Base-by-base conservation (phyloP, 2,329 filamentous ascomycete species). In the Parastagonospora avenae region DNA sequence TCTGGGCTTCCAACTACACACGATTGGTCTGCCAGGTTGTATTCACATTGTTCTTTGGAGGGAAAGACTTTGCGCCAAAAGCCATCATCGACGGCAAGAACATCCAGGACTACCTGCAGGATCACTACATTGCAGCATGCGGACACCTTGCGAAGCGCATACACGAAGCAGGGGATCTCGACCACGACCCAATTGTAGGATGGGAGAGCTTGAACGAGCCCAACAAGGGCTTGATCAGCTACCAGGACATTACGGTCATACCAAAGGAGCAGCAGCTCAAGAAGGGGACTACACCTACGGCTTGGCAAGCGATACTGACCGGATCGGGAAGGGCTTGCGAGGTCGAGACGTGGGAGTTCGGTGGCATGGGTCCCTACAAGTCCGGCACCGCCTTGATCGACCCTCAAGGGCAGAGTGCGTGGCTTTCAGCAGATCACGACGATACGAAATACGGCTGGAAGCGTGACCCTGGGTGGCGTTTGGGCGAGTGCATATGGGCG, bases 141-240 rank as follows among this genome's bases (percentile, higher is more conserved):
- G 85, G 83, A 15, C 89, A 96, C 70, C 81, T 99, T 7, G 93
- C 92, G 0, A 83, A 84, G 69, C 84, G 89, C 50, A 95, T 99
- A 59, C 86, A 91, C 50, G 92, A 97, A 63, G 92, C 94, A 1
- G 92, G 91, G 0, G 92, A 92, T 69, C 79, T 99, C 10, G 89
- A 95, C 68, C 84, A 94, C 57, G 87, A 92, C 16, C 86, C 94
- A 28, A 86, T 99, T 5, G 88, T 97, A 62, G 94, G 94, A 2
- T 99, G 93, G 90, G 94, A 99, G 78, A 96, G 87, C 66, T 80
- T 97, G 74, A 99, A 99, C 68, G 94, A 99, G 74, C 94, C 94
- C 1, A 94, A 95, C 72, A 85, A 90, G 67, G 93, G 95, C 19
- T 80, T 97, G 68, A 85, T 95, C 41, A 92, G 92, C 10, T 88